Base-by-base conservation (phyloP, 2,329 filamentous ascomycete genomes). In the Colletotrichum sp. region DNA sequence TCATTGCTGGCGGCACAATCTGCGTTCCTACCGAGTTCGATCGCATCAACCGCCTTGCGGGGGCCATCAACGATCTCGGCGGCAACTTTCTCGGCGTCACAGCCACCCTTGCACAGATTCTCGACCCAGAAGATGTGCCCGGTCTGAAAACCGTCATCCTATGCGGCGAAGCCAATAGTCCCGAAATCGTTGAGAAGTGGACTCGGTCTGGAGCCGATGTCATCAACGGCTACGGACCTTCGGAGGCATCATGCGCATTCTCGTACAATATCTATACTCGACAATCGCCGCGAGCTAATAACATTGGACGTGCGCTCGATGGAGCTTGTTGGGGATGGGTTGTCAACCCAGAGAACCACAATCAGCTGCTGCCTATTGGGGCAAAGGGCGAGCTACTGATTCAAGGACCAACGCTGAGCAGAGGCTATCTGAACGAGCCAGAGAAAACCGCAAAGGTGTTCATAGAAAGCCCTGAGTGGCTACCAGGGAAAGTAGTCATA, bases 301-400 rank as follows among this genome's bases (percentile, higher is more conserved):
- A 87, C 30, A 88, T 91, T 16, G 85, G 86, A 2, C 85, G 85
- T 1, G 88, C 89, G 0, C 85, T 90, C 9, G 83, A 85, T 2
- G 88, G 89, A 8, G 86, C 85, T 8, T 88, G 89, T 59, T 68
- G 71, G 19, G 77, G 81, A 0, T 87, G 89, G 85, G 85, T 91
- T n/a, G 87, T 90, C 12, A 89, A 88, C 64, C 86, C 87, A 0
- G 86, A 90, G 3, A 87, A 91, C 68, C 84, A 86, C 34, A 85
- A 86, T 75, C 87, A 86, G 32, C 83, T 90, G 44, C 85, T 90
- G 82, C 90, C 90, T 0, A 80, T 90, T 9, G 91, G 91, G 1
- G 86, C 88, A 1, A 83, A 90, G 1, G 90, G 90, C 1, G 91
- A 93, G 79, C 83, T 93, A 3, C 86, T 92, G 4, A 88, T 93